These are phyloP conservation scores for Plasmodium relictum DNA, from an alignment of 169 alveolate genomes.

Conservation along the genomic window DNA sequence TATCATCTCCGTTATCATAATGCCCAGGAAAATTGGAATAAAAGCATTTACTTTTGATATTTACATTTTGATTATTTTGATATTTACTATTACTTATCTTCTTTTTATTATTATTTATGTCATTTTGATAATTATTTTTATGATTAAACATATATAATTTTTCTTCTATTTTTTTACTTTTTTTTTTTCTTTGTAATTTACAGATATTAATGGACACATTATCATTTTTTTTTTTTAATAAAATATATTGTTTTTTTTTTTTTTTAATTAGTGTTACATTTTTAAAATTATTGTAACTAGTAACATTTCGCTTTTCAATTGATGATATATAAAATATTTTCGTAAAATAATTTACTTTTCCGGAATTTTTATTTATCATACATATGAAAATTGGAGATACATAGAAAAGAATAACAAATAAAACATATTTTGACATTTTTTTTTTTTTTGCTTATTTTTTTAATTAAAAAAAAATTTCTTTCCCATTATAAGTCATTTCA, in stretches of 20 bases:
- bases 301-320: conserved; percentile 40
- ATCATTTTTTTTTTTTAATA: conserved; percentile 27
- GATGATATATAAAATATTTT: conserved; percentile 37
- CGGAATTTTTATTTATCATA: not conserved
- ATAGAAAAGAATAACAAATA: conserved; percentile 1
- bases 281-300: not conserved
- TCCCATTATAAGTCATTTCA: too few relatives aligned
- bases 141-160: conserved; percentile 4
- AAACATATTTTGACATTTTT: conserved; percentile 23
- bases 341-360: not conserved
- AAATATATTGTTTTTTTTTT: conserved; percentile 46
- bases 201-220: not conserved
- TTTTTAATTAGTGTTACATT: conserved; percentile 32
- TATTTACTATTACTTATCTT: not conserved
- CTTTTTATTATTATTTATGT: not conserved
- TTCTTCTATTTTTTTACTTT: not conserved
- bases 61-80: not conserved
- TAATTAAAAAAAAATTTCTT: too few relatives aligned
- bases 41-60: not conserved
- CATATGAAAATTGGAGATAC: not conserved
- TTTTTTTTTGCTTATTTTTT: not conserved
- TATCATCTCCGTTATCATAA: conserved; percentile 43
- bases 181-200: not conserved
- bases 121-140: not conserved
- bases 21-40: conserved; percentile 14